Base-by-base conservation (phyloP, 2,329 filamentous ascomycete genomes). In the Fusarium nematophilum region DNA sequence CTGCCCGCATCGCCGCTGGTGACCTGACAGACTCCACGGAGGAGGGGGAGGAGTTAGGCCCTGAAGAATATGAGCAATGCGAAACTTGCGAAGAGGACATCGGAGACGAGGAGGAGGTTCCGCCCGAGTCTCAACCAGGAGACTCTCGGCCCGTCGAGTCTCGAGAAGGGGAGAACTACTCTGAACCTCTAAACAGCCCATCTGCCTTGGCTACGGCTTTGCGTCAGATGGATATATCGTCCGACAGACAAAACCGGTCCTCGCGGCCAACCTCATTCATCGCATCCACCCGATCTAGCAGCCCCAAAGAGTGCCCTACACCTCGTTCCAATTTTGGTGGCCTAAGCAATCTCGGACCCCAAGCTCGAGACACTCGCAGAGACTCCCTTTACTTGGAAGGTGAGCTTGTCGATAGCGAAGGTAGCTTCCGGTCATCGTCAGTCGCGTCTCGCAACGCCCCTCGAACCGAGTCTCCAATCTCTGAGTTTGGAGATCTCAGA, bases 301-400 rank as follows among this genome's bases (percentile, higher is more conserved):
- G 95, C 72, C 95, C 95, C 0, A 88, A 88, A 73, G 93, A 96
- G 74, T 95, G 92, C 58, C 91, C 91, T 9, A 99, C 95, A 4
- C 95, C 95, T 9, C 89, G 92, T 60, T 98, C 94, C 0, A 89
- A 94, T 68, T 87, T 85, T 38, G 86, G 85, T 23, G 78, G 81
- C 8, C 70, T 81, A 44, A 86, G 84, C 59, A 85, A 79, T 60
- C 77, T 89, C 5, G 81, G 83, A 13, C 42, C 53, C 7, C 86
- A 85, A 49, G 78, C 83, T 45, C 83, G 80, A 21, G 75, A 91
- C 48, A 90, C 88, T 48, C 91, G 93, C 49, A 86, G 93, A 23
- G 89, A 88, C 46, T 93, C 93, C 1, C 82, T 95, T 60, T 83
- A 93, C 42, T 83, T 92, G 26, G 94, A 97, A 66, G 93, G 91